Conservation (phyloP, 768 basidiomycete genomes). For the Collybia mongolica region DNA sequence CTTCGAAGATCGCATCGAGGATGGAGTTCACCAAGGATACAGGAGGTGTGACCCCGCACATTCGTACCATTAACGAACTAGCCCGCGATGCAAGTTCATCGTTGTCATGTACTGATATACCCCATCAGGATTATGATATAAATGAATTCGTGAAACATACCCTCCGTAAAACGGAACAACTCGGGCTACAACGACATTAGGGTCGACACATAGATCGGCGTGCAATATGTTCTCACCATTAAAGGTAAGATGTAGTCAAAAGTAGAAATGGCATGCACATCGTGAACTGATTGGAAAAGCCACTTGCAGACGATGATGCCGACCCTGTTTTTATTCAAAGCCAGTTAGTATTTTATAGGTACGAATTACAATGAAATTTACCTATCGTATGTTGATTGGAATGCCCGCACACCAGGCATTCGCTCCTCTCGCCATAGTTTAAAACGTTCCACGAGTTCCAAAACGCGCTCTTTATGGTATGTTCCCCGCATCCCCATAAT, state of each 20-base stretch:
- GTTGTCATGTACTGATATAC: slow-evolving; percentile 62
- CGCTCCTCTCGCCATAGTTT: slow-evolving; percentile 70
- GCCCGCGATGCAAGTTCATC: slow-evolving; percentile 67
- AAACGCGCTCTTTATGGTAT: slow-evolving; percentile 59
- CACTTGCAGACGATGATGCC: slow-evolving; percentile 73
- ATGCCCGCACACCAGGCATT: slow-evolving; percentile 71
- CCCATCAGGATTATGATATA: background rate
- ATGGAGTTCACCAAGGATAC: slow-evolving; percentile 64
- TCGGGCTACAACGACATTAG: slow-evolving; percentile 50
- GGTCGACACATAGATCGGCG: background rate
- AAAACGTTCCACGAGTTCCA: slow-evolving; percentile 62
- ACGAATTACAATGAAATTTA: slow-evolving; percentile 24
- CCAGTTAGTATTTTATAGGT: slow-evolving; percentile 1
- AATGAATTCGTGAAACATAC: slow-evolving; percentile 28
- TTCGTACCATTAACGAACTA: slow-evolving; percentile 70
- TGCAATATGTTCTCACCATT: slow-evolving; percentile 50
- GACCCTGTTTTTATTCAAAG: slow-evolving; percentile 37
- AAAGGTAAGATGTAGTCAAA: slow-evolving; percentile 84
- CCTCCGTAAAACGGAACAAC: slow-evolving; percentile 72
- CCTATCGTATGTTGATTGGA: slow-evolving; percentile 86
- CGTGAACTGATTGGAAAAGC: slow-evolving; percentile 73
- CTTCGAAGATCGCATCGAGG: slow-evolving; percentile 69
- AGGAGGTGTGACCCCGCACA: slow-evolving; percentile 85
- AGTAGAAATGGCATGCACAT: slow-evolving; percentile 70
- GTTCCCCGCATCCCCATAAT: slow-evolving; percentile 72